These are phyloP conservation scores for Macrolepiota fuliginosa DNA, from an alignment of 768 basidiomycete genomes.

Conservation along the genomic window DNA sequence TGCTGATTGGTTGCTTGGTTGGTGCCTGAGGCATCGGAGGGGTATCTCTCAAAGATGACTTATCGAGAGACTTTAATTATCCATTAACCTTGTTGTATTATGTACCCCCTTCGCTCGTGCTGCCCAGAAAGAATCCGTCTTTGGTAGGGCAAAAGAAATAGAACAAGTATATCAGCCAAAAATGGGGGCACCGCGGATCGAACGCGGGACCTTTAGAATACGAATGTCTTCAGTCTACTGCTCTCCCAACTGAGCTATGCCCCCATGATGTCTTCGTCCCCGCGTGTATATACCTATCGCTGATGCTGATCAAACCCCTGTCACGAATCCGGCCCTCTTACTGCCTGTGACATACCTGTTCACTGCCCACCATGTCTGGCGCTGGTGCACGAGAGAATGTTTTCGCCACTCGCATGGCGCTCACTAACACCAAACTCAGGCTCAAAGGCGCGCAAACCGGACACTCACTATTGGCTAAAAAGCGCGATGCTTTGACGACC, in stretches of 20 bases:
- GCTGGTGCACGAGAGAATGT: conserved; percentile 88
- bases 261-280: conserved; percentile 29
- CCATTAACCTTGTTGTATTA: no score
- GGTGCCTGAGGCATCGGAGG: no score
- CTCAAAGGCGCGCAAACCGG: conserved; percentile 94
- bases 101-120: neutral
- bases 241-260: conserved; percentile 77
- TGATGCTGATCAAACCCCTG: neutral
- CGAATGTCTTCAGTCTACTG: conserved; percentile 63
- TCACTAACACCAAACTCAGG: conserved; percentile 88
- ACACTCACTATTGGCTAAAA: conserved; percentile 94
- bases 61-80: no score
- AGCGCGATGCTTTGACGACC: conserved; percentile 93
- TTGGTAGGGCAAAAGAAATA: neutral
- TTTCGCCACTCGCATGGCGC: conserved; percentile 96
- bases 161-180: neutral
- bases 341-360: conserved; percentile 9
- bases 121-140: neutral
- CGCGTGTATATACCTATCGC: neutral
- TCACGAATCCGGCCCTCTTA: neutral
- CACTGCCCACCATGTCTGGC: conserved; percentile 67
- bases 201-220: conserved; percentile 75
- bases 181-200: conserved; percentile 75
- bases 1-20: no score
- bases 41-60: no score